These are phyloP conservation scores for Myotisia sp. DNA, from an alignment of 2,329 filamentous ascomycete species.

Conservation along the genomic window DNA sequence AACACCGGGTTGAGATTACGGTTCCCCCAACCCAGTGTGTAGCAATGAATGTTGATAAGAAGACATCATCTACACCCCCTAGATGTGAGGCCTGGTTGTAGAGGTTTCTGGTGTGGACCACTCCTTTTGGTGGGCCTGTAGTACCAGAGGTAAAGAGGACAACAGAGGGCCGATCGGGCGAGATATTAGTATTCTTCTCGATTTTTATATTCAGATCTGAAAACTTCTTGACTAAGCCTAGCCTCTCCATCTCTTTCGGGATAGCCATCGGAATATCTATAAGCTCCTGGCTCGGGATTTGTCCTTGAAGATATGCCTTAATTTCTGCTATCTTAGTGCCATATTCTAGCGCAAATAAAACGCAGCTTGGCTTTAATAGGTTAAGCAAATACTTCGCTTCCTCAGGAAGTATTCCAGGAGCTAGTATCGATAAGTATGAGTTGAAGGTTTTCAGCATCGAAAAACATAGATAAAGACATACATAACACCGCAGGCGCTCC, in stretches of 20 bases:
- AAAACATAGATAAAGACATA: conserved; percentile 5
- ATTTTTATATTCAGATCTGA: not conserved
- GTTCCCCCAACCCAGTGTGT: not conserved
- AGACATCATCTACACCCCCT: not conserved
- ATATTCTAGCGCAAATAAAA: not conserved
- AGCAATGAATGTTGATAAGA: not conserved
- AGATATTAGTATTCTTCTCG: not conserved
- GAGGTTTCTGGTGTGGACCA: not conserved
- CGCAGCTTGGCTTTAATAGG: not conserved
- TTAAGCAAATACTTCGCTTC: not conserved
- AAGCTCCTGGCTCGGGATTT: too few species aligned
- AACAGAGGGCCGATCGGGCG: conserved; percentile 21
- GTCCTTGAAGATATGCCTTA: too few species aligned
- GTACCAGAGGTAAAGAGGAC: conserved; percentile 33
- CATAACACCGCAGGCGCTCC: conserved; percentile 34
- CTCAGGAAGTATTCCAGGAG: not conserved
- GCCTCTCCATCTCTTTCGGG: too few species aligned
- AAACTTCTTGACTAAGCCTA: too few species aligned
- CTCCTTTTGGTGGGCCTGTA: conserved; percentile 33
- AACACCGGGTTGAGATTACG: not conserved
- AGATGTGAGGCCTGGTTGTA: not conserved
- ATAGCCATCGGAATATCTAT: too few species aligned
- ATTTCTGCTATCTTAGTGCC: not conserved
- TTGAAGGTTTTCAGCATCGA: not conserved
- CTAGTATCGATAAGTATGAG: not conserved